Base-by-base conservation (phyloP, 2,329 filamentous ascomycete species). In the Colletotrichum sp. region DNA sequence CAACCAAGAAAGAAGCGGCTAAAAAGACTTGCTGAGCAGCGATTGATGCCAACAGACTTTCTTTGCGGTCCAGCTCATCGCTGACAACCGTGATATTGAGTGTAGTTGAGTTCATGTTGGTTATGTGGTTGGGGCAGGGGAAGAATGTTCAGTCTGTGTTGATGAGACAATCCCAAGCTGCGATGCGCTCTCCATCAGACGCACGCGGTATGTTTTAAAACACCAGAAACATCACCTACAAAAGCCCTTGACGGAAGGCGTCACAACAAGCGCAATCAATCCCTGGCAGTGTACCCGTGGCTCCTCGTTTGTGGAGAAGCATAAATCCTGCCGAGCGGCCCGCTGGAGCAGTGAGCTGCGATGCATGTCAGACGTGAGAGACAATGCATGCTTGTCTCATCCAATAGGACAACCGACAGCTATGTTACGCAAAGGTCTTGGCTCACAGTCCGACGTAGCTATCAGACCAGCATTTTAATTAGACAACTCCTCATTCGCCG, bases 261-360 rank as follows among this genome's bases (percentile, higher is more conserved):
- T 13, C 43, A 52, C n/a, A 7, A 30, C 6, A 0, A 15, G 26
- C 4, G 8, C 21, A 13, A 58, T 30, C 26, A 58, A 26, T 18
- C 0, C 0, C 15, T 58, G 43, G 43, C 43, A 52, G 43, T 58
- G n/a, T 28, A 16, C 8, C 55, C 26, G 16, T 26, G 26, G 26
- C 24, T 58, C 55, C 24, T 58, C 55, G 55, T 16, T 15, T 30
- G 5, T 26, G 21, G 21, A 26, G 26, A 58, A 30, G 24, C 55
- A 58, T 58, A 58, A 58, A 58, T 58, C 55, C 55, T 58, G 55
- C 55, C 55, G 55, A 58, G 26, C 55, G 55, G 36, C 36, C 36
- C 36, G 36, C 36, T 0, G 55, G 55, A 12, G 26, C 55, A 30
- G 24, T 58, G 16, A 58, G 55, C 55, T 52, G 43, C 21, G 15